Conservation (phyloP, 495 filamentous ascomycete species). For the Aspergillus saccharolyticus region DNA sequence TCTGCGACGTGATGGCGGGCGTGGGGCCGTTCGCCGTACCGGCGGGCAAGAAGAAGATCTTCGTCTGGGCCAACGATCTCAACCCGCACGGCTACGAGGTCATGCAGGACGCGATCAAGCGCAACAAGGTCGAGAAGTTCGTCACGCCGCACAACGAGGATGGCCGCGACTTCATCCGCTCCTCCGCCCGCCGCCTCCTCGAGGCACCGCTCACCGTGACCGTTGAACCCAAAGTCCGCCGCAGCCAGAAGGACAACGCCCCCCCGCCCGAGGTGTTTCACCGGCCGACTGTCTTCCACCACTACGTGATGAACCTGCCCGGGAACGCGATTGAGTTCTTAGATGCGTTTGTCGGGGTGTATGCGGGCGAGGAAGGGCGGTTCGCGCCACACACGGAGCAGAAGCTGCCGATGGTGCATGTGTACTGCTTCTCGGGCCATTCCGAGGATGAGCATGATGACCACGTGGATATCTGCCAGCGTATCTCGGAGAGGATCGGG, state of each 20-base stretch:
- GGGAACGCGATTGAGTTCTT: constrained; percentile 83
- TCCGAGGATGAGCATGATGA: constrained; percentile 61
- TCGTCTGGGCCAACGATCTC: constrained; percentile 95
- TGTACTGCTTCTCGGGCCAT: constrained; percentile 83
- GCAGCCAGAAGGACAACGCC: constrained; percentile 20
- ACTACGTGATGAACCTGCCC: constrained; percentile 97
- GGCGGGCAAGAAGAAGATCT: constrained; percentile 81
- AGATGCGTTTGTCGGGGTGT: constrained; percentile 77
- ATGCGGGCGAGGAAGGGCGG: constrained; percentile 58
- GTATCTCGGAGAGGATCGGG: constrained; percentile 59
- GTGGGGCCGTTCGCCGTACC: constrained; percentile 94
- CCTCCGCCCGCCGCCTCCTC: constrained; percentile 59
- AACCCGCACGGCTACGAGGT: constrained; percentile 81
- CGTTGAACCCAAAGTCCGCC: constrained; percentile 34
- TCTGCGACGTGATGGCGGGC: constrained; percentile 96
- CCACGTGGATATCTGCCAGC: constrained; percentile 60
- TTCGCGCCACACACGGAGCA: constrained; percentile 56
- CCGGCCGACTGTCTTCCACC: constrained; percentile 64
- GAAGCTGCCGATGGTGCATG: constrained; percentile 76
- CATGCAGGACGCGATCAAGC: constrained; percentile 61
- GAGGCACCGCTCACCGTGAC: constrained; percentile 39
- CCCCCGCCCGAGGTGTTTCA: constrained; percentile 44
- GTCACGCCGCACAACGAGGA: constrained; percentile 76
- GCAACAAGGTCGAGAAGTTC: constrained; percentile 76
- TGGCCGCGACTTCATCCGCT: constrained; percentile 71